A percentile compares a stretch with the other conserved stretches of the same genome.
Evolutionary conservation across 495 filamentous ascomycete species (phyloP).

Genomic region (Lophiostoma macrostomum): DNA sequence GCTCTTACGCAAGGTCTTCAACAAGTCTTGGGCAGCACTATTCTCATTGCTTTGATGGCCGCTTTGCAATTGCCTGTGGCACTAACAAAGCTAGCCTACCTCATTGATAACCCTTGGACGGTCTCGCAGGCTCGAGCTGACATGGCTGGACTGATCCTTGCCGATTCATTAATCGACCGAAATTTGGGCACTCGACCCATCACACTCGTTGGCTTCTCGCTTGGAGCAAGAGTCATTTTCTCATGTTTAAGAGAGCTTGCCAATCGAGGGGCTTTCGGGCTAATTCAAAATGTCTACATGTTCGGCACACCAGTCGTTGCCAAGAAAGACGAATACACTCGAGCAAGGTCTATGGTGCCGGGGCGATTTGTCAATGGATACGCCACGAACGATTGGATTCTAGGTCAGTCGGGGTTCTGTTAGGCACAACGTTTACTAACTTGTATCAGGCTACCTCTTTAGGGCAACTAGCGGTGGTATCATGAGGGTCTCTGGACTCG

Average conservation of each 20-base stretch:
- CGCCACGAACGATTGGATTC: conserved; percentile 93
- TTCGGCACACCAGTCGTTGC: conserved; percentile 92
- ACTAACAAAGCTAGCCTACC: conserved; percentile 88
- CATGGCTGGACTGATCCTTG: conserved; percentile 86
- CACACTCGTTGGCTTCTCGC: conserved; percentile 94
- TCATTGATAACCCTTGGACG: conserved; percentile 98
- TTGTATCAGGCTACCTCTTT: conserved; percentile 75
- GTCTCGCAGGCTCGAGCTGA: conserved; percentile 89
- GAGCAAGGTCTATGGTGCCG: conserved; percentile 73
- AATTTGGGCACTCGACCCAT: conserved; percentile 89
- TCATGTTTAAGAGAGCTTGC: conserved; percentile 86
- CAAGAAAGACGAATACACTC: conserved; percentile 86
- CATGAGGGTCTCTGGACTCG: conserved; percentile 85
- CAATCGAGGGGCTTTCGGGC: conserved; percentile 77
- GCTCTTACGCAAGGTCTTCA: conserved; percentile 94
- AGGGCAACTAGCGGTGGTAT: conserved; percentile 91
- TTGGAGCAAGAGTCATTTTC: conserved; percentile 91
- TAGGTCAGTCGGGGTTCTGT: conserved; percentile 48
- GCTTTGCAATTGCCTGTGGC: conserved; percentile 90
- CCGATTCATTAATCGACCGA: conserved; percentile 87
- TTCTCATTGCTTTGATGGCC: conserved; percentile 85
- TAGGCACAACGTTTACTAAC: conserved; percentile 1
- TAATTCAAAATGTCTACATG: conserved; percentile 93
- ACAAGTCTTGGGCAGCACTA: conserved; percentile 88
- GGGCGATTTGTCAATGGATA: conserved; percentile 95